Percentiles rank a stretch among this genome's conserved stretches.
These are phyloP conservation scores for Cucurbitaria berberidis DNA, from an alignment of 2,329 filamentous ascomycete species.

Conservation along the genomic window DNA sequence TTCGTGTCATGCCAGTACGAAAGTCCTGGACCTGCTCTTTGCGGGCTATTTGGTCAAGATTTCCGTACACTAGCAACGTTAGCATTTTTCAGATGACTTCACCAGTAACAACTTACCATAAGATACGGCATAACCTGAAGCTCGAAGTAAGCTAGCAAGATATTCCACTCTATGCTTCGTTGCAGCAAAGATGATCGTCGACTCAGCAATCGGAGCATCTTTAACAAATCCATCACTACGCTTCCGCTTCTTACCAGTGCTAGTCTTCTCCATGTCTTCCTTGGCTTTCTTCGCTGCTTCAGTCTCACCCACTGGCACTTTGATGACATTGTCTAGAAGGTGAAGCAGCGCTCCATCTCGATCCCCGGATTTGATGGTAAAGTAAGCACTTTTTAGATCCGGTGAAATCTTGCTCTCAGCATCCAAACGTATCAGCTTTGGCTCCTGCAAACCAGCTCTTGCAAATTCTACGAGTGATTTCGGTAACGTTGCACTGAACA, in stretches of 20 bases:
- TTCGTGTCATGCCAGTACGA: slow-evolving; percentile 80
- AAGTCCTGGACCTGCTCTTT: slow-evolving; percentile 93
- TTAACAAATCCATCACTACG: slow-evolving; percentile 61
- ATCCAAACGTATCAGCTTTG: slow-evolving; percentile 86
- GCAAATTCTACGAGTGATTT: slow-evolving; percentile 96
- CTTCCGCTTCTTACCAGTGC: slow-evolving; percentile 75
- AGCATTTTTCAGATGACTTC: not conserved
- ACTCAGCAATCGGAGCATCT: slow-evolving; percentile 82
- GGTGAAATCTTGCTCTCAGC: slow-evolving; percentile 96
- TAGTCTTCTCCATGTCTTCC: slow-evolving; percentile 52
- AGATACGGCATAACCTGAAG: slow-evolving; percentile 85
- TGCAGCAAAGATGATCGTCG: slow-evolving; percentile 91
- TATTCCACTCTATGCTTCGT: slow-evolving; percentile 99
- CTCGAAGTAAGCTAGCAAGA: slow-evolving; percentile 76
- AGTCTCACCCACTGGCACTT: slow-evolving; percentile 77
- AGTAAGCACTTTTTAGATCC: slow-evolving; percentile 94
- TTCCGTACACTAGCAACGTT: slow-evolving; percentile 73
- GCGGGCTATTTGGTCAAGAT: slow-evolving; percentile 90
- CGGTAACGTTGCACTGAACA: slow-evolving; percentile 95
- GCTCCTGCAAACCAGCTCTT: slow-evolving; percentile 89
- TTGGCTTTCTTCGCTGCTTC: slow-evolving; percentile 55
- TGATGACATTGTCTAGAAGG: slow-evolving; percentile 88
- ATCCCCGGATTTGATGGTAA: slow-evolving; percentile 87
- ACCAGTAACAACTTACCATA: slow-evolving; percentile 56
- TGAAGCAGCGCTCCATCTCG: slow-evolving; percentile 93